Evolutionary conservation across 257 asterid species (phyloP).

Genomic region (Penstemon davidsonii): DNA sequence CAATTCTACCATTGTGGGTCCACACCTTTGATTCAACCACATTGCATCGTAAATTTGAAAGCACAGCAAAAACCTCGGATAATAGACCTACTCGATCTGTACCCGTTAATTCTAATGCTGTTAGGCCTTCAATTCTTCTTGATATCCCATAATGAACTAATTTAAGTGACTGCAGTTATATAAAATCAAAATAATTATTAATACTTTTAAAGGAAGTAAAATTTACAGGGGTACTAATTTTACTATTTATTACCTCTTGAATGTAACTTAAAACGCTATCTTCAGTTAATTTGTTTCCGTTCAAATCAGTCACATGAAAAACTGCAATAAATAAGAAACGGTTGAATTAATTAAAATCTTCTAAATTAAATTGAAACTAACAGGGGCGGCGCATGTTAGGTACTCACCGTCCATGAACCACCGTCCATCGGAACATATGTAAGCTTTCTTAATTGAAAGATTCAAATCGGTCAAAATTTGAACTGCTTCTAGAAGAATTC

Average conservation of each 20-base stretch:
- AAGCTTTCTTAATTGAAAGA: slow-evolving; percentile 88
- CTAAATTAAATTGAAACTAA: not conserved
- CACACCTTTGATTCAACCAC: slow-evolving; percentile 86
- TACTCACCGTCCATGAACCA: slow-evolving; percentile 98
- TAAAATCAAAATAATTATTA: not conserved
- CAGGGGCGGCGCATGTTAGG: slow-evolving; percentile 21
- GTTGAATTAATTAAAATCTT: slow-evolving; percentile 22
- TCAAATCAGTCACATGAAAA: slow-evolving; percentile 91
- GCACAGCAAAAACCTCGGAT: slow-evolving; percentile 90
- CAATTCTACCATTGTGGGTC: slow-evolving; percentile 94
- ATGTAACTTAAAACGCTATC: slow-evolving; percentile 80
- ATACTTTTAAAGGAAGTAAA: not conserved
- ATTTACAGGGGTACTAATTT: slow-evolving; percentile 18
- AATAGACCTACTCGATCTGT: slow-evolving; percentile 83
- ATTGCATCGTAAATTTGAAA: slow-evolving; percentile 61
- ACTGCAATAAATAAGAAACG: slow-evolving; percentile 61
- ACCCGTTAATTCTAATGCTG: slow-evolving; percentile 84
- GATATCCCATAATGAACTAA: slow-evolving; percentile 65
- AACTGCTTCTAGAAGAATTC: slow-evolving; percentile 90
- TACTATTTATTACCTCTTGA: slow-evolving; percentile 59
- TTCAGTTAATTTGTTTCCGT: slow-evolving; percentile 88
- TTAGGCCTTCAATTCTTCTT: slow-evolving; percentile 63
- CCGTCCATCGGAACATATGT: slow-evolving; percentile 90
- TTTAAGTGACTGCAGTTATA: slow-evolving; percentile 68
- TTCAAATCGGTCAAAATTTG: slow-evolving; percentile 96